These are phyloP conservation scores for Trichoderma sp. DNA, from an alignment of 2,329 filamentous ascomycete species.

Conservation along the genomic window DNA sequence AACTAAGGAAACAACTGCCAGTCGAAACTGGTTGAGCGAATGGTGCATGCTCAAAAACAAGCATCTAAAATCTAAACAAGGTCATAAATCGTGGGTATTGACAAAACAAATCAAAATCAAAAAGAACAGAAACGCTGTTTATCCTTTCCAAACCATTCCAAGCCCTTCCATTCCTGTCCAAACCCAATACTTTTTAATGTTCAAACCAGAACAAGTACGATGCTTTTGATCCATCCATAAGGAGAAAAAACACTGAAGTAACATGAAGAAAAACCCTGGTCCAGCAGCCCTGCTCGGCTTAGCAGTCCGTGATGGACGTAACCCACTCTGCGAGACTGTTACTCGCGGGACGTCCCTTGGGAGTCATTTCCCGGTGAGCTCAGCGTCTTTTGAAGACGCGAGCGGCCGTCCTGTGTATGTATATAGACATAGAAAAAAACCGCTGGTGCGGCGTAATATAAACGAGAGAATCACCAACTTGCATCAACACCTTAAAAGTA, in stretches of 20 bases:
- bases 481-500: conserved; percentile 28
- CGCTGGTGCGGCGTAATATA: background rate
- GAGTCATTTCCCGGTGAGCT: conserved; percentile 12
- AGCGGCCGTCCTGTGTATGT: conserved; percentile 1
- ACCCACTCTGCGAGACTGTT: conserved; percentile 16
- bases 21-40: conserved; percentile 13
- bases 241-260: conserved; percentile 4
- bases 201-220: background rate
- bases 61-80: conserved; percentile 12
- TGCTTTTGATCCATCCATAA: conserved; percentile 2
- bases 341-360: conserved; percentile 14
- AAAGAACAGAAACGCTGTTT: conserved; percentile 3
- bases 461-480: conserved; percentile 20
- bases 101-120: background rate
- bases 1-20: conserved; percentile 9
- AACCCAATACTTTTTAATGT: background rate
- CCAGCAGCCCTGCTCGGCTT: conserved; percentile 9
- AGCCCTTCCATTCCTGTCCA: background rate
- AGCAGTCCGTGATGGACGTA: conserved; percentile 11
- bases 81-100: conserved; percentile 7
- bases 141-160: background rate
- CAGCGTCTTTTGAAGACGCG: background rate
- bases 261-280: background rate
- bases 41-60: background rate
- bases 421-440: background rate